A percentile compares a stretch with the other conserved stretches of the same genome.
Evolutionary conservation across 257 asterid species (phyloP).

Genomic region (Linaria vulgaris): DNA sequence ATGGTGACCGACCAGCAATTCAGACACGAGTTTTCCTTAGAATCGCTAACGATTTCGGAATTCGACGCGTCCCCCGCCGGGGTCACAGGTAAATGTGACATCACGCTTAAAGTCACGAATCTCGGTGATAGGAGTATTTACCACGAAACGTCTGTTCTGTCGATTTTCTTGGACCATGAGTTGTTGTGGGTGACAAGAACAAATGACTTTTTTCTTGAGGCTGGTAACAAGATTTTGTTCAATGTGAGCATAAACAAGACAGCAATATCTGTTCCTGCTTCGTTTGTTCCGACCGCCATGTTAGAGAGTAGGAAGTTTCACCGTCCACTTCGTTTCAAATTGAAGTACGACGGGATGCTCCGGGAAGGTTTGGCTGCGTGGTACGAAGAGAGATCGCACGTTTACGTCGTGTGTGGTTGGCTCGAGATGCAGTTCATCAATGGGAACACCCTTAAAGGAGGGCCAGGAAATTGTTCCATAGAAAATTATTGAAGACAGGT

Average conservation of each 20-base stretch:
- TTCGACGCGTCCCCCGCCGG: constrained; percentile 31
- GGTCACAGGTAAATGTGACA: constrained; percentile 42
- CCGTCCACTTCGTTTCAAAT: constrained; percentile 41
- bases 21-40: constrained; percentile 30
- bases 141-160: constrained; percentile 44
- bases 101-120: constrained; percentile 34
- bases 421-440: constrained; percentile 41
- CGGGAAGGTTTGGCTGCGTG: constrained; percentile 51
- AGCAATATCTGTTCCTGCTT: constrained; percentile 42
- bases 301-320: constrained; percentile 37
- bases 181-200: constrained; percentile 46
- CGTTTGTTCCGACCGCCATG: constrained; percentile 44
- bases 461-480: constrained; percentile 45
- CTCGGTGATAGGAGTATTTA: constrained; percentile 41
- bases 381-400: constrained; percentile 43
- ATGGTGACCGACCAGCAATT: constrained; percentile 30
- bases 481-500: constrained; percentile 28
- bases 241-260: constrained; percentile 36
- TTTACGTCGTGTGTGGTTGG: constrained; percentile 49
- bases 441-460: constrained; percentile 41
- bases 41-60: constrained; percentile 34
- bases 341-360: constrained; percentile 52
- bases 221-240: constrained; percentile 31
- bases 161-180: constrained; percentile 50
- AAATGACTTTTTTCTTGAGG: constrained; percentile 33